Percentiles rank a stretch among this genome's conserved stretches.
Conservation (phyloP, 768 basidiomycete genomes). For the Leucosporidium yakuticum region DNA sequence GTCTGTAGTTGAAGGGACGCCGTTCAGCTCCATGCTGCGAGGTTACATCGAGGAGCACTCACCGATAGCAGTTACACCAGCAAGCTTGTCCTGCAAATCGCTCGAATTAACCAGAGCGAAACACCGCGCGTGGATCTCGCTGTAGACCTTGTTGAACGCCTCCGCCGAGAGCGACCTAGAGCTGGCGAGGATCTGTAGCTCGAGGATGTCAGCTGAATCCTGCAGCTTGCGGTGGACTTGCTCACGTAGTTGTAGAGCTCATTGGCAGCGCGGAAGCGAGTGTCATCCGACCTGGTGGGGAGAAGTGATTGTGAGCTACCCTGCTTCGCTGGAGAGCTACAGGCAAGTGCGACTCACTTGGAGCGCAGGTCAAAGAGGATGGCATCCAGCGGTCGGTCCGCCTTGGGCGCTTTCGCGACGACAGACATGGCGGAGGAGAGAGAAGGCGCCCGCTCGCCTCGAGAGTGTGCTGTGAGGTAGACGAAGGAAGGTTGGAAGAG, state of each 20-base stretch:
- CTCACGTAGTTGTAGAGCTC: slow-evolving; percentile 23
- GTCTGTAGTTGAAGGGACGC: slow-evolving; percentile 48
- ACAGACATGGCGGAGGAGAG: neutral
- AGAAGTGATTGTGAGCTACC: neutral
- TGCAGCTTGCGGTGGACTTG: neutral
- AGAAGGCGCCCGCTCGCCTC: neutral
- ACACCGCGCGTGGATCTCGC: slow-evolving; percentile 32
- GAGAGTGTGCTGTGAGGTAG: neutral
- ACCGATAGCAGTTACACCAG: slow-evolving; percentile 85
- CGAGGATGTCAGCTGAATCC: neutral
- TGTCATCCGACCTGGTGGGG: slow-evolving; percentile 20
- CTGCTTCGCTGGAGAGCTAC: neutral
- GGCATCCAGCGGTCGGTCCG: slow-evolving; percentile 24
- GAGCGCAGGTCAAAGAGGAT: slow-evolving; percentile 24
- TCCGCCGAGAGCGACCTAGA: slow-evolving; percentile 32
- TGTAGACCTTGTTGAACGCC: slow-evolving; percentile 35
- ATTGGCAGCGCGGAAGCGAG: slow-evolving; percentile 18
- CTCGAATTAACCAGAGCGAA: slow-evolving; percentile 42
- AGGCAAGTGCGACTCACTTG: neutral
- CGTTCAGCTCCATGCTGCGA: neutral
- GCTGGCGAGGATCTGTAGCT: slow-evolving; percentile 24
- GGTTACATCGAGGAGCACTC: slow-evolving; percentile 31
- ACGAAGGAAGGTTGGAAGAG: neutral
- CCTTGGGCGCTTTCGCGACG: neutral
- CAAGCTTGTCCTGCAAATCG: slow-evolving; percentile 70